Base-by-base conservation (phyloP, 2,329 filamentous ascomycete genomes). In the Mycogone perniciosa region DNA sequence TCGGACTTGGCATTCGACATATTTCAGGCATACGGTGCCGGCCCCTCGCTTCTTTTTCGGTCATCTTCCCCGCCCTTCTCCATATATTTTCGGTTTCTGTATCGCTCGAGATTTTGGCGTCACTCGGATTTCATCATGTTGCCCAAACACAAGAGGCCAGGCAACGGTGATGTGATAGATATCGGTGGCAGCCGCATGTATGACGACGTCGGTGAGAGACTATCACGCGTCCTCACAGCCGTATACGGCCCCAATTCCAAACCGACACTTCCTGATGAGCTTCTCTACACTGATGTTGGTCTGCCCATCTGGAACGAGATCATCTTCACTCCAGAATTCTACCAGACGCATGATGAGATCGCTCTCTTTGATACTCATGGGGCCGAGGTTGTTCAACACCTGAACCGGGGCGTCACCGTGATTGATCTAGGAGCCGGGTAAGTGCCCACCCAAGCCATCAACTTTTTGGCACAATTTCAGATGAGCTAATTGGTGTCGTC, bases 401-500 rank as follows among this genome's bases (percentile, higher is more conserved):
- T 68, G 30, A 51, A 61, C 20, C 52, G 59, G 8, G 63, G 63
- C 9, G 61, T 67, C 35, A 67, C 66, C 38, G 61, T 72, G 54
- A 57, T 72, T 49, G 70, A 72, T 52, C 63, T 72, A 30, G 70
- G 70, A 54, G 70, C 70, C 13, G 70, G 70, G 70, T 72, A 58
- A 64, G 70, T 65, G 13, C 31, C 13, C 20, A n/a, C 27, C 33
- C 31, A 30, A 33, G 11, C 10, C 27, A 31, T 7, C 10, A 4
- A 34, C 30, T 31, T 8, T 43, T n/a, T 20, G 20, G 20, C 20
- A 20, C 3, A 3, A 20, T 13, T 3, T 41, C 13, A 31, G n/a
- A 11, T 30, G 9, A 9, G 7, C 29, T 31, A 9, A 37, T 47
- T 37, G 33, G 41, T 38, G 13, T 6, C 51, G 40, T 34, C 38